Evolutionary conservation across 2,329 filamentous ascomycete species (phyloP), one percentile per base, ranked within the genome.

Genomic region (Ilyonectria destructans): DNA sequence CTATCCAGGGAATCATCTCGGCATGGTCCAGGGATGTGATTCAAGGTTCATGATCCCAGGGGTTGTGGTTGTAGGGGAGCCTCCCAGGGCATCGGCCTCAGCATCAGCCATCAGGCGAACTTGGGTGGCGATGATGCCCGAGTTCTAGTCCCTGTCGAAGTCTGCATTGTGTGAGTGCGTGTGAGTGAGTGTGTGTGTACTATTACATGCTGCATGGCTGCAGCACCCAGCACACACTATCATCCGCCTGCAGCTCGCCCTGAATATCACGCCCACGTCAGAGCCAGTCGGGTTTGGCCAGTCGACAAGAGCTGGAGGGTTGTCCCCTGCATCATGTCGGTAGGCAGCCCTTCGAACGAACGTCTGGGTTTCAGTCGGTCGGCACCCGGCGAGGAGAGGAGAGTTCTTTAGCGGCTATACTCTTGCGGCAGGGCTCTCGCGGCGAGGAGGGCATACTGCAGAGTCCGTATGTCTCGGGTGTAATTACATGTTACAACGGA

Each of bases 281-380:
- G 26, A 23, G n/a, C 21, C 26, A 19, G 40, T 15, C 23, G 31
- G 21, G 21, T 12, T 51, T 5, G 60, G 43, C 33, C 13, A 12
- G 19, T 63, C 10, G 6, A 21, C 33, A 48, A 56, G 8, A 23
- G 29, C 23, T 62, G 66, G 35, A 56, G 58, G 67, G 68, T 58
- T 56, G 37, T 69, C 40, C 68, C 65, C 60, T 69, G 68, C 65
- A 13, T 59, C 23, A 37, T 35, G 26, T 23, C 23, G 48, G 33
- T 48, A 58, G 29, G 33, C 13, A 21, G 12, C 23, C 48, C 48
- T 49, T 40, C 26, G 19, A 58, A 48, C 33, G 17, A 58, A 54
- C 46, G 58, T 58, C 29, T 60, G 31, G 33, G 67, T 68, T 69
- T 68, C 64, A 65, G 64, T 63, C 48, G 33, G 10, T n/a, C 40